Percentiles rank a stretch among this genome's conserved stretches.
Conservation (phyloP, 345 rosid genomes). For the Camelina sativa region DNA sequence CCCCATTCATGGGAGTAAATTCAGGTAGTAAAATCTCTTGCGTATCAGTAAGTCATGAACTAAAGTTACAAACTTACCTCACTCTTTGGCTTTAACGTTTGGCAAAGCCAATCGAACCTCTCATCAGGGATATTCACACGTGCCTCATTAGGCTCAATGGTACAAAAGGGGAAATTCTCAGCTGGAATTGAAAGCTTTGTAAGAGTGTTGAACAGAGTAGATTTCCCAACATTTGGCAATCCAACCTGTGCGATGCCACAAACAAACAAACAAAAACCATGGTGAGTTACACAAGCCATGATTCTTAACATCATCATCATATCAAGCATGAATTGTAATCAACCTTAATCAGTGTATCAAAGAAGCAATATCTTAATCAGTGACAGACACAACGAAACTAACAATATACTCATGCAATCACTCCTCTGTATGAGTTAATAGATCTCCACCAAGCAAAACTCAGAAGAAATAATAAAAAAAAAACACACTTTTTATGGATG, state of each 20-base stretch:
- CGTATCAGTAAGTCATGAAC: not conserved
- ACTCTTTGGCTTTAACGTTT: conserved; percentile 79
- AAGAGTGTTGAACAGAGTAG: conserved; percentile 95
- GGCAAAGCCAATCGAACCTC: conserved; percentile 94
- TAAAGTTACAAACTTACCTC: conserved; percentile 52
- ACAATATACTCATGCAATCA: conserved; percentile 3
- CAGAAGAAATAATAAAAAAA: not conserved
- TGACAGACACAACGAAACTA: conserved; percentile 3
- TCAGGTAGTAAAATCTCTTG: not conserved
- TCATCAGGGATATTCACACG: conserved; percentile 91
- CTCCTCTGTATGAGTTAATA: conserved; percentile 9
- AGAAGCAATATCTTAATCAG: too few relatives aligned
- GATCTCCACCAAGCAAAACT: conserved; percentile 13
- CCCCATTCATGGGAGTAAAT: not conserved
- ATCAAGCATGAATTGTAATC: not conserved
- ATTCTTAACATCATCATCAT: conserved; percentile 7
- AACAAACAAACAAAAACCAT: too few relatives aligned
- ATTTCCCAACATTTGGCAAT: conserved; percentile 94
- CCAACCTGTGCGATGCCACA: conserved; percentile 68
- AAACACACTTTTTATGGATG: not conserved
- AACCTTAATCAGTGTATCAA: not conserved
- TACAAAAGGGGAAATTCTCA: conserved; percentile 98
- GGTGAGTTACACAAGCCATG: not conserved
- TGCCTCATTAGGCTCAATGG: conserved; percentile 97
- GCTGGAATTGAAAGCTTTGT: conserved; percentile 95